Evolutionary conservation across 1,284 basidiomycete genomes (phyloP).

Genomic region (Cryptococcus deneoformans): DNA sequence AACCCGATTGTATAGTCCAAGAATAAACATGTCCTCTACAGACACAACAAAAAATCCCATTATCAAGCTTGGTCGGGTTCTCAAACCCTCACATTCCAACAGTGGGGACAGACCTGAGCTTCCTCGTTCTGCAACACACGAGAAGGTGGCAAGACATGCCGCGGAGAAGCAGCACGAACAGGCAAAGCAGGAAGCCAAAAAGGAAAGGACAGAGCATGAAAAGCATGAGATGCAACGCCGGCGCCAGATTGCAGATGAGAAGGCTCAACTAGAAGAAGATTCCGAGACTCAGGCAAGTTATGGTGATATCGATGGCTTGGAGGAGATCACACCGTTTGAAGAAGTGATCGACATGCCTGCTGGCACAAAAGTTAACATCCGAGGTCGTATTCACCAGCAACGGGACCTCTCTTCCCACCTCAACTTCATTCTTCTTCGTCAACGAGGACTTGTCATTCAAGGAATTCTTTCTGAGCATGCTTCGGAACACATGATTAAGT

Average conservation of each 20-base stretch:
- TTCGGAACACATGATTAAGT: constrained; percentile 53
- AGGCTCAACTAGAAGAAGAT: constrained; percentile 8
- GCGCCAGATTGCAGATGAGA: constrained; percentile 10
- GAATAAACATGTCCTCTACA: too few relatives aligned
- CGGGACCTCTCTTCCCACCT: constrained; percentile 47
- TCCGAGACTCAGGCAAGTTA: constrained; percentile 15
- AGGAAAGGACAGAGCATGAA: constrained; percentile 8
- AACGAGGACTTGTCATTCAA: constrained; percentile 52
- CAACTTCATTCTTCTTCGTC: constrained; percentile 54
- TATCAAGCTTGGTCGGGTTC: constrained; percentile 8
- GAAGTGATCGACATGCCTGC: constrained; percentile 18
- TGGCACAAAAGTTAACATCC: constrained; percentile 24
- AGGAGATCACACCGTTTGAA: constrained; percentile 16
- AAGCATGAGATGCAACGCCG: constrained; percentile 6
- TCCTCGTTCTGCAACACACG: background rate
- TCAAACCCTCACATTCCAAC: constrained; percentile 5
- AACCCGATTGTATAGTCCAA: too few relatives aligned
- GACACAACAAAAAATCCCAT: constrained; percentile 1
- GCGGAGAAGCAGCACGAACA: constrained; percentile 7
- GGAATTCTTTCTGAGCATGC: constrained; percentile 48
- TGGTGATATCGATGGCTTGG: constrained; percentile 14
- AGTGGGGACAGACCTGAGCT: constrained; percentile 6
- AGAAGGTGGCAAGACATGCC: background rate
- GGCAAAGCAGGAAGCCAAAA: constrained; percentile 7
- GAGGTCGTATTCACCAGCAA: constrained; percentile 29